Conservation (phyloP, 2,329 filamentous ascomycete species). For the Aureobasidium pullulans region DNA sequence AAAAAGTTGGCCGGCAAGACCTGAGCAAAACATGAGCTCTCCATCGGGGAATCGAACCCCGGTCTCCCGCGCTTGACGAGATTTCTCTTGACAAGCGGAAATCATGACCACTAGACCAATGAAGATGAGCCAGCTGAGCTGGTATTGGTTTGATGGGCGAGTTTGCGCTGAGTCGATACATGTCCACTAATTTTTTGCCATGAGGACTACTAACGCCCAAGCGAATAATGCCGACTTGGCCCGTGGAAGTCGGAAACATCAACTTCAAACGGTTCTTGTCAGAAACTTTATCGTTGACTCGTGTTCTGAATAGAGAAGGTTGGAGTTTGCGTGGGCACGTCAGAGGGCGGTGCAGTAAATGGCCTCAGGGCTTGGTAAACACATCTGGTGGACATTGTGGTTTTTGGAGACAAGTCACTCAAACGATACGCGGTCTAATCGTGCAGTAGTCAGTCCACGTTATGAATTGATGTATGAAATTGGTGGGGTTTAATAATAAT, state of each 20-base stretch:
- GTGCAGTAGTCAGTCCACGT: neutral
- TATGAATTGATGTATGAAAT: neutral
- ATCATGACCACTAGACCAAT: constrained; percentile 13
- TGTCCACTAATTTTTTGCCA: neutral
- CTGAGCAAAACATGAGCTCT: neutral
- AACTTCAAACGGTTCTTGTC: neutral
- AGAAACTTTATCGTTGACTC: neutral
- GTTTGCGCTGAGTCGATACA: neutral
- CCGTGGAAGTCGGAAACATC: neutral
- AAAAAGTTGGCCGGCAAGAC: too few relatives aligned
- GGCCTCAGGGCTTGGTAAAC: neutral
- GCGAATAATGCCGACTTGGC: neutral
- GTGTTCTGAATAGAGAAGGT: too few relatives aligned
- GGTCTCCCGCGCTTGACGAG: constrained; percentile 23
- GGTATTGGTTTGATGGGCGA: neutral
- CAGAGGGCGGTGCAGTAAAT: neutral
- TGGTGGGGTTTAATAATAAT: neutral
- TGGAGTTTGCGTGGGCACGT: neutral
- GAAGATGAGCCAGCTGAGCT: constrained; percentile 5
- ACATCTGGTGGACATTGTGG: neutral
- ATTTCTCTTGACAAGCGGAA: constrained; percentile 7
- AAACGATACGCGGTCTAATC: neutral
- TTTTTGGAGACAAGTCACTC: neutral
- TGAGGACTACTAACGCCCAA: neutral
- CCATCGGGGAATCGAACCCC: constrained; percentile 25